Evolutionary conservation across 2,329 filamentous ascomycete genomes (phyloP).

Genomic region (Talaromyces sp.): DNA sequence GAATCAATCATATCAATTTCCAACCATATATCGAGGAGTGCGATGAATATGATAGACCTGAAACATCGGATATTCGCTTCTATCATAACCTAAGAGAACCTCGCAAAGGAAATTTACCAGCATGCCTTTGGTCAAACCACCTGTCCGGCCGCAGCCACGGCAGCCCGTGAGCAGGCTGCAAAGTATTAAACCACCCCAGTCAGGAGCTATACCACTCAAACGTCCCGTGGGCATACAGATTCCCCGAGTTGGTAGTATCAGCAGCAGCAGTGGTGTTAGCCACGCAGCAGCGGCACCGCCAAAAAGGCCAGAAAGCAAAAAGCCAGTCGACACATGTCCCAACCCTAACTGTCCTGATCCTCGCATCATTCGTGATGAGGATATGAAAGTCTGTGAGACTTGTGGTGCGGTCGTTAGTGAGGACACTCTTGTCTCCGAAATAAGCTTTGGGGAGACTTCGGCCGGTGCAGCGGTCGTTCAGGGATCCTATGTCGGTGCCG

Average conservation of each 20-base stretch:
- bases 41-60: not conserved
- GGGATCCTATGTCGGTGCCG: slow-evolving; percentile 80
- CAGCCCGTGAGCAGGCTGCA: slow-evolving; percentile 38
- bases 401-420: slow-evolving; percentile 84
- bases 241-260: slow-evolving; percentile 23
- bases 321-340: slow-evolving; percentile 35
- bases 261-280: not conserved
- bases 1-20: not conserved
- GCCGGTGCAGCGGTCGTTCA: slow-evolving; percentile 85
- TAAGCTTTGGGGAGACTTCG: slow-evolving; percentile 84
- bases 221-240: slow-evolving; percentile 32
- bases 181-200: slow-evolving; percentile 37
- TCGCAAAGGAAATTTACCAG: not conserved
- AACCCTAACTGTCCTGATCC: slow-evolving; percentile 46
- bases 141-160: slow-evolving; percentile 28
- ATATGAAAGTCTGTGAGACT: slow-evolving; percentile 64
- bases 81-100: not conserved
- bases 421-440: slow-evolving; percentile 85
- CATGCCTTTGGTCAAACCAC: slow-evolving; percentile 35
- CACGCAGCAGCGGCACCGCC: slow-evolving; percentile 19
- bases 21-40: not conserved
- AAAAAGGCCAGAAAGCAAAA: slow-evolving; percentile 33
- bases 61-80: not conserved
- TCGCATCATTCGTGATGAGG: slow-evolving; percentile 46
- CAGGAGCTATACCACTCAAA: slow-evolving; percentile 34